Base-by-base conservation (phyloP, 352 stramenopile genomes). In the Phytophthora quininea region DNA sequence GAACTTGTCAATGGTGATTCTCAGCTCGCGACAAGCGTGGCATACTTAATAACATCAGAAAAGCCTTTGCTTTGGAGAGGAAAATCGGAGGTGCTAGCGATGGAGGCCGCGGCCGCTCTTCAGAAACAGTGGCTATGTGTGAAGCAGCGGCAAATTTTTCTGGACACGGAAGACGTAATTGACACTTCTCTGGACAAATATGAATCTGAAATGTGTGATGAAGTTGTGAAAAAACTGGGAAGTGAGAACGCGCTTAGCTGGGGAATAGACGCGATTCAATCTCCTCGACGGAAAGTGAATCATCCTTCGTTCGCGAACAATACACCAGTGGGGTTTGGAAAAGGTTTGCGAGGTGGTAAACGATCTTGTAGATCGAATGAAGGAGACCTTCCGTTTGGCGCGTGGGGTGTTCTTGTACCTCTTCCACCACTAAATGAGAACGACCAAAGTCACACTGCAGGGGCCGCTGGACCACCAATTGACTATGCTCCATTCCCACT, bases 231-330 rank as follows among this genome's bases (percentile, higher is more conserved):
- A 9, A 90, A 89, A n/a, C 72, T 96, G 7, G 84, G 81, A 1
- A 81, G 78, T 35, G 84, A 94, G 59, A 95, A 96, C 47, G 89
- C 84, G 0, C 52, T 96, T 24, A 93, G 77, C 8, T 96, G 89
- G 89, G 87, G 84, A 8, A 78, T 91, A 3, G 87, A 95, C 69
- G 87, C 86, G 2, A 89, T 96, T 10, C 89, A 96, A 48, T 94
- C 86, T 0, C 89, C 89, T 43, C 73, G 86, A 3, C 81, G 81
- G 6, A 88, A 79, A 52, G 63, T 76, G 4, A 76, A 37, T 33
- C 67, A 70, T 51, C 57, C 58, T 15, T 73, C 62, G 10, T 56
- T 71, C 54, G 43, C 51, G 27, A 63, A 37, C 48, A 11, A 45
- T 50, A 8, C 55, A 3, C 30, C 51, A 24, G 11, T 11, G 9